Evolutionary conservation across 2,329 filamentous ascomycete species (phyloP).

Genomic region (Stachybotrys echinatus): DNA sequence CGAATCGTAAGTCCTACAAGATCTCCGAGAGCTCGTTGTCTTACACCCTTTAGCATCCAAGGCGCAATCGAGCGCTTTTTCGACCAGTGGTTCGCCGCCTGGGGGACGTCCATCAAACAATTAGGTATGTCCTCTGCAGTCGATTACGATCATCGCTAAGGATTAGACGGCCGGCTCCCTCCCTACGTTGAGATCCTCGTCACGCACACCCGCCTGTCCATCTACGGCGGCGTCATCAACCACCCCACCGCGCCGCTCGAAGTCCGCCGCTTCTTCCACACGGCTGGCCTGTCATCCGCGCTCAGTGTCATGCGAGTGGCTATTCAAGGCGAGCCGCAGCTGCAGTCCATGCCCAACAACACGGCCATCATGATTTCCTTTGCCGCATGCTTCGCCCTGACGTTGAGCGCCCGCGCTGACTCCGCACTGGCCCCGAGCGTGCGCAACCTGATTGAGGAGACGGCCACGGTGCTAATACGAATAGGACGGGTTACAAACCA

Average conservation of each 20-base stretch:
- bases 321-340: conserved; percentile 63
- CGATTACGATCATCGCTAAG: too few relatives aligned
- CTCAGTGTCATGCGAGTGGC: conserved; percentile 71
- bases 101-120: conserved; percentile 52
- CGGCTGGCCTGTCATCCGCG: conserved; percentile 64
- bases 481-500: conserved; percentile 63
- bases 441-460: conserved; percentile 60
- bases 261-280: conserved; percentile 68
- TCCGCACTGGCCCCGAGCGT: conserved; percentile 59
- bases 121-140: conserved; percentile 41
- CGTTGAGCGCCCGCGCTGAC: conserved; percentile 54
- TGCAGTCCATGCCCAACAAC: conserved; percentile 75
- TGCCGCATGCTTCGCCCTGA: conserved; percentile 64
- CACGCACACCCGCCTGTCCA: conserved; percentile 68
- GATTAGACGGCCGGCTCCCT: conserved; percentile 51
- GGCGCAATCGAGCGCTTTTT: conserved; percentile 61
- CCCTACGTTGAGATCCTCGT: conserved; percentile 73
- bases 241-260: conserved; percentile 65
- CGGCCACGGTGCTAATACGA: conserved; percentile 62
- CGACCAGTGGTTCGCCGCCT: conserved; percentile 58
- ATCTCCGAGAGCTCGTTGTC: neutral
- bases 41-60: conserved; percentile 38
- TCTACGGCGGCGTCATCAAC: conserved; percentile 70
- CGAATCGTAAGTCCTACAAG: conserved; percentile 35
- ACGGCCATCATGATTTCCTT: conserved; percentile 76